A percentile compares a stretch with the other conserved stretches of the same genome.
phyloP scores from a whole-genome alignment of 352 stramenopile genomes.

The Pythium insidiosum region DNA sequence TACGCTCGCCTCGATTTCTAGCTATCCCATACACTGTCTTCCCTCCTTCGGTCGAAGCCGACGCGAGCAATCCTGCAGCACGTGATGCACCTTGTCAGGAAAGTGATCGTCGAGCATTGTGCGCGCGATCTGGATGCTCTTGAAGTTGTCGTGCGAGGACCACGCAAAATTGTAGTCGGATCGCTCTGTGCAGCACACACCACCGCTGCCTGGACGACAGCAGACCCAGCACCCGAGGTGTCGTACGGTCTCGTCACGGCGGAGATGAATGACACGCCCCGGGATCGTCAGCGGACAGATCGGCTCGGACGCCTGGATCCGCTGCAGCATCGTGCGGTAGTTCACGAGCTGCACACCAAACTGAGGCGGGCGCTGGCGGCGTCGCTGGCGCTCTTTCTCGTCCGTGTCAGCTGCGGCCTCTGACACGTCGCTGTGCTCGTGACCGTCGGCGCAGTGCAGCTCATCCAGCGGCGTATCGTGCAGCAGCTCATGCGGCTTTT shows the following conservation, averaged over 20 bases:
- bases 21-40: slow-evolving; percentile 30
- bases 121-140: slow-evolving; percentile 65
- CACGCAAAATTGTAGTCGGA: slow-evolving; percentile 76
- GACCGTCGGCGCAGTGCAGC: not conserved
- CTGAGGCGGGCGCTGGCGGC: slow-evolving; percentile 11
- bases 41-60: slow-evolving; percentile 17
- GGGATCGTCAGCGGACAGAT: slow-evolving; percentile 78
- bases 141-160: slow-evolving; percentile 50
- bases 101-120: slow-evolving; percentile 88
- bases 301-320: slow-evolving; percentile 72
- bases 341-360: slow-evolving; percentile 66
- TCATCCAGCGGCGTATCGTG: slow-evolving; percentile 37
- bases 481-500: slow-evolving; percentile 66
- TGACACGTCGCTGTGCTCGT: too few relatives aligned
- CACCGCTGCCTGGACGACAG: slow-evolving; percentile 61
- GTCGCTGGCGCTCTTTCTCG: too few relatives aligned
- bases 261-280: slow-evolving; percentile 68
- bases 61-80: slow-evolving; percentile 69
- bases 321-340: slow-evolving; percentile 80
- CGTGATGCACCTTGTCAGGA: slow-evolving; percentile 82
- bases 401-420: too few relatives aligned
- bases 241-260: slow-evolving; percentile 28
- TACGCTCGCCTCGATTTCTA: too few relatives aligned
- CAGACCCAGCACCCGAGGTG: slow-evolving; percentile 71
- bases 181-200: slow-evolving; percentile 78